Evolutionary conservation across 2,329 filamentous ascomycete genomes (phyloP), one percentile per base, ranked within the genome.

Genomic region (Hypoxylon sp.): DNA sequence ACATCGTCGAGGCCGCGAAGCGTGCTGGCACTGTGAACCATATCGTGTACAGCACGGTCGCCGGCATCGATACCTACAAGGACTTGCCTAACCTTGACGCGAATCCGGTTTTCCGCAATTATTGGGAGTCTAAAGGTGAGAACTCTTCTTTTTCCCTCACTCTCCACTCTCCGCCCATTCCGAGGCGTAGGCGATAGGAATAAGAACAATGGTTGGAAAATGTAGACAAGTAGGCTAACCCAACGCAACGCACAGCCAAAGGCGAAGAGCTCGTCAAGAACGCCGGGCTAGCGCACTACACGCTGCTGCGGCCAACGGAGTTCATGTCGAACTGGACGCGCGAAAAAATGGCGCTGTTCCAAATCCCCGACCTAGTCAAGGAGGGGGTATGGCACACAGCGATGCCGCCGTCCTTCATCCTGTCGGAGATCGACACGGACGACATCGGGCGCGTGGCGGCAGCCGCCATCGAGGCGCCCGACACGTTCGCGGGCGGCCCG

Each of bases 241-340:
- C 24, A 13, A 13, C 6, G 19, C 21, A 2, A 31, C 15, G 21
- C 46, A 31, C 46, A 71, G 69, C 51, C 35, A 62, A 59, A 19
- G 56, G 55, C 56, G 71, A 73, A 35, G 66, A 65, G 32, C 55
- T 62, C 15, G 62, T 71, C 3, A 58, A 39, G 6, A 37, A n/a
- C 6, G 62, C 29, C 7, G 68, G 66, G 1, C 57, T 72, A 52
- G 31, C 50, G 44, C 42, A 69, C 48, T 68, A 72, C 62, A 71
- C 71, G 15, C 52, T 71, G 46, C 66, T 73, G 35, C 66, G 69
- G 10, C 71, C 71, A 10, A 35, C 24, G 1, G 68, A 71, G 59
- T 70, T 71, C 69, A 69, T 69, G 66, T 51, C 53, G 13, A 73
- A 71, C 58, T 71, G 62, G 61, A 62, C 69, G 39, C 11, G 10